These are phyloP conservation scores for Penicillium sp. DNA, from an alignment of 2,329 filamentous ascomycete species.

Conservation along the genomic window DNA sequence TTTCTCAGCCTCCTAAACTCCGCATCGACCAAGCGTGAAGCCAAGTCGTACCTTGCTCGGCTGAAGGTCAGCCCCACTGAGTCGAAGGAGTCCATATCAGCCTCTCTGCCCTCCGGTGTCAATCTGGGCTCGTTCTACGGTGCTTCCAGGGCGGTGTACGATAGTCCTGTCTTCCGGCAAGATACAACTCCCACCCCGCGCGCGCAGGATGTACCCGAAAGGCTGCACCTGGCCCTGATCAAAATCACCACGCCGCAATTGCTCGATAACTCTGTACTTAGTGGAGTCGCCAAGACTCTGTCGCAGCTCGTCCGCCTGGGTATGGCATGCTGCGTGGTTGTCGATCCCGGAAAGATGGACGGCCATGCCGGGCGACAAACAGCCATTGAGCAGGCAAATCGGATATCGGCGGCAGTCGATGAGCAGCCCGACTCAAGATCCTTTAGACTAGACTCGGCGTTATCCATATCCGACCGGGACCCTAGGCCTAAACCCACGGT, in stretches of 20 bases:
- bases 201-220: slow-evolving; percentile 41
- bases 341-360: slow-evolving; percentile 62
- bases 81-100: slow-evolving; percentile 16
- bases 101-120: slow-evolving; percentile 46
- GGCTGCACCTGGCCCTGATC: slow-evolving; percentile 75
- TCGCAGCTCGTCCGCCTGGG: slow-evolving; percentile 80
- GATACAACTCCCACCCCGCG: slow-evolving; percentile 45
- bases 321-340: slow-evolving; percentile 74
- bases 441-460: slow-evolving; percentile 61
- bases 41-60: slow-evolving; percentile 84
- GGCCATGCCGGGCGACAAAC: slow-evolving; percentile 42
- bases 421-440: slow-evolving; percentile 65
- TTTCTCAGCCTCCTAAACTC: slow-evolving; percentile 83
- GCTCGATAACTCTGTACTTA: slow-evolving; percentile 65
- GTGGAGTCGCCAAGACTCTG: slow-evolving; percentile 77
- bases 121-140: slow-evolving; percentile 62
- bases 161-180: slow-evolving; percentile 60
- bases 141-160: slow-evolving; percentile 55
- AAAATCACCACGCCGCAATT: slow-evolving; percentile 74
- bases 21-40: slow-evolving; percentile 87
- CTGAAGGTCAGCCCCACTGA: slow-evolving; percentile 56
- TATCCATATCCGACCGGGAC: slow-evolving; percentile 39
- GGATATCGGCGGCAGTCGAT: slow-evolving; percentile 73
- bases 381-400: slow-evolving; percentile 63
- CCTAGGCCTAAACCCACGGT: slow-evolving; percentile 37